Evolutionary conservation across 768 basidiomycete genomes (phyloP).

Genomic region (Termitomyces sp.): DNA sequence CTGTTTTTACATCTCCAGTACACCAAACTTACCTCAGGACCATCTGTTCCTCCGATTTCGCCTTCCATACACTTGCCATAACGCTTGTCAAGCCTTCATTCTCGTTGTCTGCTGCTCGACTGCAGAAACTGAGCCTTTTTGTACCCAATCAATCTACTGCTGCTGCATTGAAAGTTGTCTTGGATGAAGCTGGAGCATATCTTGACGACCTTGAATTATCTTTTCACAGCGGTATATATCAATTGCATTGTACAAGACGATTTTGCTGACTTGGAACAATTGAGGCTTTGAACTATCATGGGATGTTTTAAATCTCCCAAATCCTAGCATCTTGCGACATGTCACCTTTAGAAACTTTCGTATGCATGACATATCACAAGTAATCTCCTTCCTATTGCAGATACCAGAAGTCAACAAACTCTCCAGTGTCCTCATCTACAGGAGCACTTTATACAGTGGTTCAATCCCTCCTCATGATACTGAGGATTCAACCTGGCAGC

Average conservation of each 20-base stretch:
- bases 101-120: neutral
- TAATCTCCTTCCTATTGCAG: neutral
- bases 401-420: neutral
- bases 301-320: neutral
- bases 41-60: neutral
- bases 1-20: neutral
- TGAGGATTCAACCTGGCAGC: neutral
- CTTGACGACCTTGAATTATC: neutral
- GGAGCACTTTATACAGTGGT: neutral
- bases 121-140: neutral
- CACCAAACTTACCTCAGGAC: neutral
- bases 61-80: neutral
- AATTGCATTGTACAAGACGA: neutral
- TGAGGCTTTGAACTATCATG: neutral
- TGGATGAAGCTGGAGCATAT: neutral
- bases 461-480: neutral
- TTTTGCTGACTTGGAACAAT: neutral
- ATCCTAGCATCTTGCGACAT: neutral
- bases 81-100: neutral
- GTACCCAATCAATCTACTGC: neutral
- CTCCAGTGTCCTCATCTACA: neutral
- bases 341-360: neutral
- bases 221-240: neutral
- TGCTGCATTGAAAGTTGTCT: neutral
- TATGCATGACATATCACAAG: neutral